Base-by-base conservation (phyloP, 768 basidiomycete genomes). In the Plicaturopsis crispa region DNA sequence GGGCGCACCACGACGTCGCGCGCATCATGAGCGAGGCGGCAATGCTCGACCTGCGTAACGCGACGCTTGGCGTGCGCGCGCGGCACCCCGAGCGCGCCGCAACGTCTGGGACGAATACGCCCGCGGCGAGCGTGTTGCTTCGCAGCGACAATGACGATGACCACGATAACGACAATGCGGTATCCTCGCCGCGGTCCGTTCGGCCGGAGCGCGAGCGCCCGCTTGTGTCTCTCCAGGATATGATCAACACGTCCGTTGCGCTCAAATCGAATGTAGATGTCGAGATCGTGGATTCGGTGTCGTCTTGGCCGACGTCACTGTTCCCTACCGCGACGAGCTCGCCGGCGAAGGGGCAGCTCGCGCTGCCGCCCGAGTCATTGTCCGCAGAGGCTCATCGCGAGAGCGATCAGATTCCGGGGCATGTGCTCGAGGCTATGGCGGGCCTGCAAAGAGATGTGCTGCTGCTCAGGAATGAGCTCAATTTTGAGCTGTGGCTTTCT, bases 401-500 rank as follows among this genome's bases (percentile, higher is more conserved):
- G 11, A 8, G 24, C 18, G 36, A 39, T 11, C 54, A 56, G 8
- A 45, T 72, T 13, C 67, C 75, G 6, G 46, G 62, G 5, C 72
- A 73, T 47, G 66, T 78, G n/a, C 65, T 66, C n/a, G 72, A 78
- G 38, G 79, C 78, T 6, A 76, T 91, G 21, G 72, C 79, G 11
- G 69, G 64, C 5, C 62, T 92, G 41, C 89, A 92, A 55, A 69
- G 82, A 31, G 85, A 91, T 50, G 68, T 84, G 2, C 56, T 89
- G 2, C 57, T 89, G 20, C 63, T 91, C 20, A 69, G 82, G 35
- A 87, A 79, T 52, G 87, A 91, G 46, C 73, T 91, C 30, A 87
- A 88, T 52, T 87, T 90, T 43, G 84, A 91, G 60, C 65, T 81
- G 18, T 92, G 87, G 84, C 62, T 84, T 30, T 79, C 84, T 41